Base-by-base conservation (phyloP, 2,329 filamentous ascomycete species). In the Fusarium incarnatum region DNA sequence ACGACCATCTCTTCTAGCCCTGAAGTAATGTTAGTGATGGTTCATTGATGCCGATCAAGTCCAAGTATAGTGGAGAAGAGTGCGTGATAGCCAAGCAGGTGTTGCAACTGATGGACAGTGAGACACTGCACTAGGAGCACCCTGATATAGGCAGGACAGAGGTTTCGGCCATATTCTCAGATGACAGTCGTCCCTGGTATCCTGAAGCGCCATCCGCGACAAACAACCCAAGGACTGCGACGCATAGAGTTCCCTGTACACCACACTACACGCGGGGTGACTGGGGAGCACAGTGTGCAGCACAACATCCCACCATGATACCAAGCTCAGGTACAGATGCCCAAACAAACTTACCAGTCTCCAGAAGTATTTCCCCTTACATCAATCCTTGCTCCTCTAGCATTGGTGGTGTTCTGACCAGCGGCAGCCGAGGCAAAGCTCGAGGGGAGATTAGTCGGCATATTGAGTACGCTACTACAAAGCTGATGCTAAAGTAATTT, bases 391-490 rank as follows among this genome's bases (percentile, higher is more conserved):
- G 85, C 88, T 82, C 81, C 82, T 83, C 85, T 86, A 75, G 83
- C 79, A 82, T 79, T 89, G 79, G 85, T 89, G 79, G 85, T 83
- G 76, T 86, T 90, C 81, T 93, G 91, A 81, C 92, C 92, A 79
- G 92, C 92, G 74, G 92, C 92, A 76, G 92, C 92, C 78, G 92
- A 94, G 79, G 92, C 92, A 83, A 94, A 94, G 86, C 91, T 94
- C 75, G 92, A 93, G 76, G 91, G 90, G 81, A 94, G 87, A 83
- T 92, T 90, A 79, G 90, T 89, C 83, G 91, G 88, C 91, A 94
- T 86, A 64, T 69, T 81, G 73, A 73, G 64, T 64, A 69, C 71
- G 56, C 64, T 75, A 64, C 69, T 48, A 56, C 58, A 58, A 55
- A 56, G 32, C 22, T 56, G 47, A 50, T 46, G 50, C 32, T 57